Evolutionary conservation across 148 eudicot genomes (phyloP).

Genomic region (Chenopodium suecicum): DNA sequence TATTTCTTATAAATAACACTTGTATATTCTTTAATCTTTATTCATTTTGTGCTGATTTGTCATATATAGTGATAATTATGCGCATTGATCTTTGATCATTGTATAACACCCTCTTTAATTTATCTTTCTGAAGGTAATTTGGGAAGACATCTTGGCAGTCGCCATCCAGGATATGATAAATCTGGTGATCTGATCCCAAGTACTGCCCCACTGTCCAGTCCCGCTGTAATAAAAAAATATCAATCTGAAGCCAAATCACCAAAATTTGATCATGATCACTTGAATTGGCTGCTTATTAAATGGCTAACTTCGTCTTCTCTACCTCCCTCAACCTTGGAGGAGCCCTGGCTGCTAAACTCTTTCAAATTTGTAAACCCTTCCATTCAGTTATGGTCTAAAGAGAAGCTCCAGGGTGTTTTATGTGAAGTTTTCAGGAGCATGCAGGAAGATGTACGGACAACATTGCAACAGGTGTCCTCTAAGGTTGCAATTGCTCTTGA

Average conservation of each 20-base stretch:
- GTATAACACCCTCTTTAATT: background rate
- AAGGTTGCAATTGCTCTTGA: constrained; percentile 77
- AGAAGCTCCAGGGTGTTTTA: constrained; percentile 57
- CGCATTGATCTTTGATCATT: constrained; percentile 1
- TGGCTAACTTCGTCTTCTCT: constrained; percentile 72
- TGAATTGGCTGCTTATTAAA: constrained; percentile 84
- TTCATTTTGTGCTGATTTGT: background rate
- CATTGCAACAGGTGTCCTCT: constrained; percentile 62
- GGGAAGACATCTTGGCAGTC: constrained; percentile 87
- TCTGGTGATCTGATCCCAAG: constrained; percentile 42
- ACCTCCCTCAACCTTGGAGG: constrained; percentile 63
- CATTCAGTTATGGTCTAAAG: constrained; percentile 63
- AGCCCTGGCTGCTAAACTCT: constrained; percentile 62
- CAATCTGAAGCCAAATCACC: constrained; percentile 54
- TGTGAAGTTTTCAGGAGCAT: constrained; percentile 64
- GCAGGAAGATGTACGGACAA: constrained; percentile 55
- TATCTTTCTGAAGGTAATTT: constrained; percentile 57
- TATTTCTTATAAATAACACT: too few relatives aligned
- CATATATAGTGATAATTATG: background rate
- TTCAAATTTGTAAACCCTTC: constrained; percentile 70
- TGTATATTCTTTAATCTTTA: background rate
- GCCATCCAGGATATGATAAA: constrained; percentile 86
- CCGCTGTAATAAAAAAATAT: constrained; percentile 46
- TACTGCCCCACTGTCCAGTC: constrained; percentile 38
- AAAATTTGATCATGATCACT: constrained; percentile 61